Percentiles rank a stretch among this genome's conserved stretches.
Evolutionary conservation across 169 alveolate species (phyloP).

Genomic region (Pseudocohnilembus persalinus): DNA sequence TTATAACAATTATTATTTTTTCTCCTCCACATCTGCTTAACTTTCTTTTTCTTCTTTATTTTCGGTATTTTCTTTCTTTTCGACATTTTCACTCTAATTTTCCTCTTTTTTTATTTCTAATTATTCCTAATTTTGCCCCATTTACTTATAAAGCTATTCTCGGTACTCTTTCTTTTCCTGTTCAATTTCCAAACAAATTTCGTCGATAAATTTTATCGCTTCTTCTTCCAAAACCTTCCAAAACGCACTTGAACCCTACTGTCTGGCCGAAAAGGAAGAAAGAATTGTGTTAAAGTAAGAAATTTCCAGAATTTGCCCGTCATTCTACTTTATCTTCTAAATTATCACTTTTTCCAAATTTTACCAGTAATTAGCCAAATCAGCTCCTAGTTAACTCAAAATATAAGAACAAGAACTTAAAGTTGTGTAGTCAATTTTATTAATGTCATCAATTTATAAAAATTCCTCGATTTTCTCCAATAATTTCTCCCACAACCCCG

Average conservation of each 20-base stretch:
- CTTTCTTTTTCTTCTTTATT: too few relatives aligned
- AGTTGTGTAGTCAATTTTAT: neutral
- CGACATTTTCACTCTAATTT: too few relatives aligned
- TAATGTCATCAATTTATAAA: neutral
- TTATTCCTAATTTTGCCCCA: too few relatives aligned
- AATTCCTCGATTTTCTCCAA: neutral
- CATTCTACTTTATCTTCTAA: neutral
- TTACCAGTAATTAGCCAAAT: neutral
- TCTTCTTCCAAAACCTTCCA: neutral
- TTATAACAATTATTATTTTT: neutral
- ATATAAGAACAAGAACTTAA: neutral
- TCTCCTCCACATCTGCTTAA: neutral
- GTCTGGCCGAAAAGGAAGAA: neutral
- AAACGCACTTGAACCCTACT: neutral
- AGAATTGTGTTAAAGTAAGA: neutral
- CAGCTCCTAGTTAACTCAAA: neutral
- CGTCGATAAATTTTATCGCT: neutral
- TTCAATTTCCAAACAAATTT: too few relatives aligned
- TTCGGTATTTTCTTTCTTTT: neutral
- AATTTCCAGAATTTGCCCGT: neutral
- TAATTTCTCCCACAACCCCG: neutral
- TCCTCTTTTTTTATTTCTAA: too few relatives aligned
- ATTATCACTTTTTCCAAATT: neutral
- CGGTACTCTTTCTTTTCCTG: too few relatives aligned
- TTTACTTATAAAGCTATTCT: too few relatives aligned